Conservation (phyloP, 345 rosid species). For the Rhodomyrtus tomentosa region DNA sequence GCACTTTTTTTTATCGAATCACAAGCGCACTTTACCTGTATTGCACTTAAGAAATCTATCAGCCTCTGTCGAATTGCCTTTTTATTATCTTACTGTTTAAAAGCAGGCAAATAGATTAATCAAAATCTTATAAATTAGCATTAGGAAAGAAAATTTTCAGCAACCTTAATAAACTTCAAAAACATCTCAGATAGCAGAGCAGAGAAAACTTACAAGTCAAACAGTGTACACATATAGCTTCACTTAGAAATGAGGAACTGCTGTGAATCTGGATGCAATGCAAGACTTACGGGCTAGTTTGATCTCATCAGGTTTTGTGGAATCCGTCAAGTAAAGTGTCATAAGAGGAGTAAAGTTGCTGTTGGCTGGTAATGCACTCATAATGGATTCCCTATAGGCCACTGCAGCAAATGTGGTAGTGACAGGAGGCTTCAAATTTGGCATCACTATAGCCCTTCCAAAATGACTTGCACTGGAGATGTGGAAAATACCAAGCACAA, state of each 20-base stretch:
- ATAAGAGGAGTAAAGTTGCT: conserved; percentile 73
- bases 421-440: conserved; percentile 85
- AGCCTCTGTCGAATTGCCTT: neutral
- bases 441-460: conserved; percentile 90
- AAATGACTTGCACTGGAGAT: conserved; percentile 48
- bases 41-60: neutral
- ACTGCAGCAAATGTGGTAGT: conserved; percentile 66
- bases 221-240: neutral
- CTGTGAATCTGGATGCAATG: neutral
- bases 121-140: neutral
- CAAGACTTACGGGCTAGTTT: conserved; percentile 67
- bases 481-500: neutral
- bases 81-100: neutral
- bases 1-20: neutral
- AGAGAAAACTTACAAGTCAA: neutral
- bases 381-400: conserved; percentile 23
- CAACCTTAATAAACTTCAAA: neutral
- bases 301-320: conserved; percentile 74
- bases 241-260: neutral
- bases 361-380: conserved; percentile 31
- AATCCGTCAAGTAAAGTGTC: conserved; percentile 92
- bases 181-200: neutral
- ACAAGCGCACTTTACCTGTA: neutral
- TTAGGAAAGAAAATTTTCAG: neutral
- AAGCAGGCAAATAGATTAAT: neutral